phyloP scores from a whole-genome alignment of 192 early-diverging fungal genomes.

The Podila epigama region DNA sequence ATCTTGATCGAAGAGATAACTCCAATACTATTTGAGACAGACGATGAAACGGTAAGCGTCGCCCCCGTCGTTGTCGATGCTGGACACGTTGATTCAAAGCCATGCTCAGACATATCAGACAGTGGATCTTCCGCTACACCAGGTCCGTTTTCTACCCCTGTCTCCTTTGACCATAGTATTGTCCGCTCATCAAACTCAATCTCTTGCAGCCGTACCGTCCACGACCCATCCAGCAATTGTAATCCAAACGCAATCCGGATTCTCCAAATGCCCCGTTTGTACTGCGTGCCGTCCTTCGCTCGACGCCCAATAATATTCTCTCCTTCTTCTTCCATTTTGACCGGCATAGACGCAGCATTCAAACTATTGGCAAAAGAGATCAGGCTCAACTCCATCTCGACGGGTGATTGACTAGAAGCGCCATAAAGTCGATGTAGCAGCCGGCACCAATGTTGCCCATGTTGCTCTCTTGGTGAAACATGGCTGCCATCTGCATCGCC shows the following conservation, averaged over 20 bases:
- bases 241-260: constrained; percentile 19
- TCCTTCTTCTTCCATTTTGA: too few relatives aligned
- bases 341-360: too few relatives aligned
- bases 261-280: constrained; percentile 5
- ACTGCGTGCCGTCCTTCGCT: neutral
- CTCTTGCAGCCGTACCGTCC: constrained; percentile 39
- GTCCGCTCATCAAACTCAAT: constrained; percentile 27
- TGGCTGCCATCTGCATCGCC: neutral
- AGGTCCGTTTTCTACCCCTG: constrained; percentile 4
- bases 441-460: constrained; percentile 23
- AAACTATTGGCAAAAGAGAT: neutral
- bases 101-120: too few relatives aligned
- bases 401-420: constrained; percentile 9
- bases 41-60: neutral
- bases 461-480: too few relatives aligned
- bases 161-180: constrained; percentile 22
- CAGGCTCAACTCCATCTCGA: constrained; percentile 5
- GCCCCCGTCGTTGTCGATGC: neutral
- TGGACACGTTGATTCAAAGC: neutral
- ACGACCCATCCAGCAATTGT: constrained; percentile 23
- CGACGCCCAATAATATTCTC: neutral
- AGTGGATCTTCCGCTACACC: too few relatives aligned
- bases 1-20: constrained; percentile 26
- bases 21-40: constrained; percentile 21
- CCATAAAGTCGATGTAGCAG: constrained; percentile 35